Percentiles rank a stretch among this genome's conserved stretches.
These are phyloP conservation scores for Ophiostoma montium DNA, from an alignment of 2,329 filamentous ascomycete genomes.

Conservation along the genomic window DNA sequence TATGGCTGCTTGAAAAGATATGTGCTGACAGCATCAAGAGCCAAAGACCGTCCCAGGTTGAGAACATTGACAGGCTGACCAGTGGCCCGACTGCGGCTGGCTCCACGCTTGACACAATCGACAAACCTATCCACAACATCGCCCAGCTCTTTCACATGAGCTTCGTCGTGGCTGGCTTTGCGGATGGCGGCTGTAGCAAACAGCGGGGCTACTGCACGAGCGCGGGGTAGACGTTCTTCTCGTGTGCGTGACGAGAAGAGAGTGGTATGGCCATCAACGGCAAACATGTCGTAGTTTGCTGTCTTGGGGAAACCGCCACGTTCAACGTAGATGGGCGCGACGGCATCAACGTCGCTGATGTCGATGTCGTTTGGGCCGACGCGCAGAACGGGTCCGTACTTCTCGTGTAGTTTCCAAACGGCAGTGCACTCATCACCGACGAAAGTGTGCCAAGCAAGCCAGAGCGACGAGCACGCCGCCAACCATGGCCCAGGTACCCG, in stretches of 20 bases:
- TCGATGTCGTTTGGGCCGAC: slow-evolving; percentile 10
- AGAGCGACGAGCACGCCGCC: slow-evolving; percentile 15
- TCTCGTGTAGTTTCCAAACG: slow-evolving; percentile 5
- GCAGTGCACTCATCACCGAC: slow-evolving; percentile 8
- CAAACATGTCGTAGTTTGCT: slow-evolving; percentile 5
- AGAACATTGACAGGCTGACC: slow-evolving; percentile 4
- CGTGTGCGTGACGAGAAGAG: slow-evolving; percentile 7
- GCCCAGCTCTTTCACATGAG: not conserved
- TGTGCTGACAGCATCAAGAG: slow-evolving; percentile 8
- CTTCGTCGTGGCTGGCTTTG: not conserved
- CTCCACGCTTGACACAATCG: not conserved
- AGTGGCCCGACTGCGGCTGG: not conserved
- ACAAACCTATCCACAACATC: not conserved
- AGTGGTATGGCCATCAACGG: slow-evolving; percentile 8
- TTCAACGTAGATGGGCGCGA: slow-evolving; percentile 7
- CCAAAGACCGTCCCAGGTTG: slow-evolving; percentile 4
- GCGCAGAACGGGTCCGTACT: slow-evolving; percentile 11
- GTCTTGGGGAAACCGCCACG: slow-evolving; percentile 10
- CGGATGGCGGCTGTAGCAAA: not conserved
- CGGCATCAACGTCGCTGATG: slow-evolving; percentile 5
- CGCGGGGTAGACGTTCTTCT: not conserved
- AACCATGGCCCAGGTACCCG: slow-evolving; percentile 20
- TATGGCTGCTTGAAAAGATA: slow-evolving; percentile 8
- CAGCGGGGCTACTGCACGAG: not conserved
- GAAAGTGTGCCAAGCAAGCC: slow-evolving; percentile 8